These are phyloP conservation scores for Leccinum broughii DNA, from an alignment of 768 basidiomycete species.

Conservation along the genomic window DNA sequence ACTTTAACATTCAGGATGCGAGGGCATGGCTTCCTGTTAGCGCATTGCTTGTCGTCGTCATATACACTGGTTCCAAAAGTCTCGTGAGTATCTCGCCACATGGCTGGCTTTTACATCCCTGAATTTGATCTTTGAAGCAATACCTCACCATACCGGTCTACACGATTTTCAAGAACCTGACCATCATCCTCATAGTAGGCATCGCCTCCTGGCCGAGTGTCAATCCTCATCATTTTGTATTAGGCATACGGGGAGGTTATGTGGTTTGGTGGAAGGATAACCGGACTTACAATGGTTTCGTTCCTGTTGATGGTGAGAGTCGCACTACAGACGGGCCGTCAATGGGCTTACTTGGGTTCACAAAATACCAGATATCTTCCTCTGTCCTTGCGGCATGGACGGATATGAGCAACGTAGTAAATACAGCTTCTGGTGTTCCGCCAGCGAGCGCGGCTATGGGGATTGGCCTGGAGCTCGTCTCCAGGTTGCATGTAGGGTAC, in stretches of 20 bases:
- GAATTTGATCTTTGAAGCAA: slow-evolving; percentile 59
- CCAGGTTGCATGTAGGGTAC: slow-evolving; percentile 76
- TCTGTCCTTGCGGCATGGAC: slow-evolving; percentile 97
- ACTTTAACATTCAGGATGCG: slow-evolving; percentile 80
- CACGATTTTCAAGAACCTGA: slow-evolving; percentile 99
- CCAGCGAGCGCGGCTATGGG: slow-evolving; percentile 29
- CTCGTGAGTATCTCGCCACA: slow-evolving; percentile 59
- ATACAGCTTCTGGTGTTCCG: slow-evolving; percentile 30
- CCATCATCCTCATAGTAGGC: slow-evolving; percentile 96
- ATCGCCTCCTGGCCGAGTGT: neutral
- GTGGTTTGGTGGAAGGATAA: slow-evolving; percentile 93
- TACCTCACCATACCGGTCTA: slow-evolving; percentile 95
- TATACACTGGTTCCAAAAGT: slow-evolving; percentile 98
- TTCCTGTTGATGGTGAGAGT: slow-evolving; percentile 85
- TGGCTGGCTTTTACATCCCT: neutral
- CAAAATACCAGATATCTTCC: slow-evolving; percentile 68
- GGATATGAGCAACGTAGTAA: slow-evolving; percentile 55
- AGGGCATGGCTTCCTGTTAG: slow-evolving; percentile 96
- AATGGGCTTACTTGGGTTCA: neutral
- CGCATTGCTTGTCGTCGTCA: slow-evolving; percentile 86
- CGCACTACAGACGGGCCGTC: neutral
- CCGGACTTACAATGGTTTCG: slow-evolving; percentile 81
- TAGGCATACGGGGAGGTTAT: slow-evolving; percentile 97
- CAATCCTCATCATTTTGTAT: slow-evolving; percentile 1
- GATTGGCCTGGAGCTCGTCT: slow-evolving; percentile 38